Conservation (phyloP, 1,284 basidiomycete genomes). For the Fomitopsis schrenkii region DNA sequence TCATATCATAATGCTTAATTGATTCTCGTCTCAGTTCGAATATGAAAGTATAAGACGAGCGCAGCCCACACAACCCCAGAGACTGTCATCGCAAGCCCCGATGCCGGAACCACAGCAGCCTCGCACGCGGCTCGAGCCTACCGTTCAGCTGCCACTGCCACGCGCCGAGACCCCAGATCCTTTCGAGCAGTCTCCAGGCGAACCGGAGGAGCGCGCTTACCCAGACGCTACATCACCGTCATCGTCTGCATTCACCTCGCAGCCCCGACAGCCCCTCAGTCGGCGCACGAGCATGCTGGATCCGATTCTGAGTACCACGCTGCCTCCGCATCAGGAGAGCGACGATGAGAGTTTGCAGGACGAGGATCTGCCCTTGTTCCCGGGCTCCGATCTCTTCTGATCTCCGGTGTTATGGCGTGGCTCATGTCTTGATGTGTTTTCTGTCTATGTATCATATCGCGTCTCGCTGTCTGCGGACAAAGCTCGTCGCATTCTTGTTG, state of each 20-base stretch:
- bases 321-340: conserved; percentile 23
- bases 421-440: neutral
- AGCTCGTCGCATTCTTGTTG: neutral
- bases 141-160: conserved; percentile 17
- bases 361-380: conserved; percentile 45
- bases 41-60: conserved; percentile 38
- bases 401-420: neutral
- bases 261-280: conserved; percentile 18
- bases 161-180: conserved; percentile 25
- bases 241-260: conserved; percentile 14
- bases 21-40: conserved; percentile 31
- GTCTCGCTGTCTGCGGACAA: neutral
- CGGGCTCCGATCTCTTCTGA: conserved; percentile 51
- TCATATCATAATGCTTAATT: neutral
- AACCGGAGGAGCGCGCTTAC: conserved; percentile 11
- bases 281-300: conserved; percentile 11
- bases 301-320: conserved; percentile 4
- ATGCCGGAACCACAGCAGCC: conserved; percentile 13
- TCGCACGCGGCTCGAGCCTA: conserved; percentile 8
- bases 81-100: conserved; percentile 3
- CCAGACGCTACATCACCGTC: conserved; percentile 18
- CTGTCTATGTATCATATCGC: neutral
- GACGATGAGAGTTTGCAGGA: conserved; percentile 41
- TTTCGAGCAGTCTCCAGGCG: conserved; percentile 34
- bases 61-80: conserved; percentile 25